Base-by-base conservation (phyloP, 768 basidiomycete genomes). In the Suillus paluster region DNA sequence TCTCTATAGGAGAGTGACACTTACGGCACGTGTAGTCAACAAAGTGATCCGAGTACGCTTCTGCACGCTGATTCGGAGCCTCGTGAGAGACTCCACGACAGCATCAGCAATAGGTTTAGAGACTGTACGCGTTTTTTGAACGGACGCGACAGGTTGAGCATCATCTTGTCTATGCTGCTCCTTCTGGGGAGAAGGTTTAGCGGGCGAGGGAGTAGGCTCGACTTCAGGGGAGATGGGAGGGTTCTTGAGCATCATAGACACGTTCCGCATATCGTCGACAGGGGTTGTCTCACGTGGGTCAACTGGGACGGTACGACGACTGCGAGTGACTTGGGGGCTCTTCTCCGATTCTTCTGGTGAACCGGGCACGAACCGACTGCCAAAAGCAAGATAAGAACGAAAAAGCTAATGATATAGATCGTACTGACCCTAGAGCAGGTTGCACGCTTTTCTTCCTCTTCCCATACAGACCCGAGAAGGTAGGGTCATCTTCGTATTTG, bases 381-480 rank as follows among this genome's bases (percentile, higher is more conserved):
- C 17, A 14, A 38, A 25, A 19, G 30, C 6, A 30, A 41, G 25
- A 38, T 46, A 48, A 63, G 56, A 44, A 23, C 30, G 17, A 56
- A 3, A 14, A n/a, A n/a, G n/a, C 15, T 45, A 42, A 12, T 33
- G 19, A 48, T 8, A 15, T 30, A 27, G 25, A 25, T 7, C 4
- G 42, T 42, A 64, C 70, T 57, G 27, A 66, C 70, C 57, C 54
- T 23, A 60, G 58, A 52, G 42, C 55, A 45, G 55, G 67, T 44
- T 55, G 71, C 38, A 57, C 70, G 72, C 15, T 66, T 78, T 78
- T 70, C 79, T 76, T 65, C 78, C 75, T 59, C 75, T 48, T 75
- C 11, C 48, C 73, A 64, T 79, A 88, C 19, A 91, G 76, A 21
- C 89, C 88, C 6, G 81, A 63, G 67, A 89, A 91, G 1, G 60